Percentiles rank a stretch among this genome's conserved stretches.
These are phyloP conservation scores for Chlamydomonas sp. DNA, from an alignment of 139 green algal species.

Conservation along the genomic window DNA sequence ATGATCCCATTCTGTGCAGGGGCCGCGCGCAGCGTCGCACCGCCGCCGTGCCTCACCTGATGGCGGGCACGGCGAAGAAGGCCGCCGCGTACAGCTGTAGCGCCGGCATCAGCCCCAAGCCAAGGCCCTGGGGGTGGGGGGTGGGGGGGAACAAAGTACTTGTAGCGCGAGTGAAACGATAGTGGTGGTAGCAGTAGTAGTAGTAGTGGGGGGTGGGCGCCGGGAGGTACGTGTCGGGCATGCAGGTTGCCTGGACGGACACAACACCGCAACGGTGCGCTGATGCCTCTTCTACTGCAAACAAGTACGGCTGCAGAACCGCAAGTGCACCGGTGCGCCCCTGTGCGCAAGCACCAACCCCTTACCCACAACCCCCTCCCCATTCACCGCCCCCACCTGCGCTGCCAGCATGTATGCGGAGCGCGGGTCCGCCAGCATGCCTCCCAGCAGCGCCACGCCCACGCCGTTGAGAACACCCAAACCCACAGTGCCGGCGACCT, in stretches of 20 bases:
- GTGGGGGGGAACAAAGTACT: no score
- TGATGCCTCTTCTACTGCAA: no score
- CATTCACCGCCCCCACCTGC: not conserved
- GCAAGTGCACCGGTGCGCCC: no score
- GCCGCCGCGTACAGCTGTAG: constrained; percentile 86
- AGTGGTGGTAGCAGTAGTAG: no score
- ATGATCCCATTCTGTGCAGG: not conserved
- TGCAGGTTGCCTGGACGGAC: no score
- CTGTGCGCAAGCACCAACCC: no score
- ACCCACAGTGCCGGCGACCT: constrained; percentile 60
- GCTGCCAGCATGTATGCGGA: constrained; percentile 4
- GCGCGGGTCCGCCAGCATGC: constrained; percentile 48
- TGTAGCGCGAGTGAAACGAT: no score
- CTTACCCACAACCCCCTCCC: no score
- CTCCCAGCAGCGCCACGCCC: constrained; percentile 80
- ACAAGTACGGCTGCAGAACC: no score
- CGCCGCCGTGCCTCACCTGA: constrained; percentile 56
- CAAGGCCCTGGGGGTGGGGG: constrained; percentile 1
- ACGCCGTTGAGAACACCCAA: constrained; percentile 89
- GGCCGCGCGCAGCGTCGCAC: not conserved
- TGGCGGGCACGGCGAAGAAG: constrained; percentile 90
- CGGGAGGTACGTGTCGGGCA: no score
- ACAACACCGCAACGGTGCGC: no score
- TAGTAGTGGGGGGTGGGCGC: no score
- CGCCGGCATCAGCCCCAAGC: constrained; percentile 35